Evolutionary conservation across 108 stramenopile species (phyloP).

Genomic region (Heterococcus sp.): DNA sequence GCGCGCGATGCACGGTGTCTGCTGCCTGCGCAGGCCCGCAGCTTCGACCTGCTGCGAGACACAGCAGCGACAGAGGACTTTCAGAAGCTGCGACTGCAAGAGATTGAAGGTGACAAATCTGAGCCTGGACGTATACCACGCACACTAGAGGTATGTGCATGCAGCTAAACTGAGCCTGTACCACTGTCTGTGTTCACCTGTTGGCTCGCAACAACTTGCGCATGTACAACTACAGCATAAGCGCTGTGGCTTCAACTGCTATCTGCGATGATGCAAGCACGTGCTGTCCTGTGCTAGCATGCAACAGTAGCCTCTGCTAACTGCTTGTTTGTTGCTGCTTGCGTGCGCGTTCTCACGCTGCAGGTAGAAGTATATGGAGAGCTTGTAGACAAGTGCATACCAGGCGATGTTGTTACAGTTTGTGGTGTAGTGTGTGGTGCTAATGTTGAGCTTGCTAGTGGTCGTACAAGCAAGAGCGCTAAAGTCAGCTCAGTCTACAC

Average conservation of each 20-base stretch:
- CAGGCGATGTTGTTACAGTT: constrained; percentile 81
- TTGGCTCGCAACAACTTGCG: too few species aligned
- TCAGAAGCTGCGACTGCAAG: constrained; percentile 86
- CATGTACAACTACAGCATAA: too few species aligned
- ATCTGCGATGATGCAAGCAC: too few species aligned
- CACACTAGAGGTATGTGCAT: constrained; percentile 9
- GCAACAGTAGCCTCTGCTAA: neutral
- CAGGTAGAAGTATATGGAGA: constrained; percentile 76
- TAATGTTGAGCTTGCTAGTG: constrained; percentile 78
- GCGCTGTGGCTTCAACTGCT: too few species aligned
- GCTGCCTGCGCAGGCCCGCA: neutral
- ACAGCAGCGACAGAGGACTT: constrained; percentile 82
- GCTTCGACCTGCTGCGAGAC: constrained; percentile 67
- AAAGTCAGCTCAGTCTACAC: constrained; percentile 78
- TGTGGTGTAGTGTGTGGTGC: constrained; percentile 77
- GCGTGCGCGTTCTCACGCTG: constrained; percentile 26
- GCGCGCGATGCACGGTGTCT: neutral
- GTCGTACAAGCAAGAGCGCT: constrained; percentile 74
- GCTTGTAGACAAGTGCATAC: constrained; percentile 86
- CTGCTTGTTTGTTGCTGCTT: too few species aligned
- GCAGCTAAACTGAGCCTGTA: too few species aligned
- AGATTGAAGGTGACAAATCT: constrained; percentile 74
- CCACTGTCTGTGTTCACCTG: too few species aligned
- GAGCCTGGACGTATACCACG: constrained; percentile 44
- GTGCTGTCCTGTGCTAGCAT: neutral